A percentile compares a stretch with the other conserved stretches of the same genome.
phyloP scores from a whole-genome alignment of 768 basidiomycete species.

The Suillus variegatus region DNA sequence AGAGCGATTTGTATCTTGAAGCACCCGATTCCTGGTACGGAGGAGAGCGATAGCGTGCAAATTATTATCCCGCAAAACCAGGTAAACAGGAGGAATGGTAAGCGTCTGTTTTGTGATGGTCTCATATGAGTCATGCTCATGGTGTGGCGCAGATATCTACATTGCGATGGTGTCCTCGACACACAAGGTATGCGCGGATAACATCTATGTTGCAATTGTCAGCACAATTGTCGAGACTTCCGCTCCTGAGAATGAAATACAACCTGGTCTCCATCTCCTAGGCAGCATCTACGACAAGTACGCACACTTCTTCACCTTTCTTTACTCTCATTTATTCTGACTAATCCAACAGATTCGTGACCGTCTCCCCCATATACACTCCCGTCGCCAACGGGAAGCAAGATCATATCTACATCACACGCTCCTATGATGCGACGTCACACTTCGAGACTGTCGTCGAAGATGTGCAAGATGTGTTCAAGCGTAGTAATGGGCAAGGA shows the following conservation, averaged over 20 bases:
- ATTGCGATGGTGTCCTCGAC: constrained; percentile 96
- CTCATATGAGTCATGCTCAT: constrained; percentile 8
- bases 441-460: constrained; percentile 99
- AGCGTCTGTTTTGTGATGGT: constrained; percentile 25
- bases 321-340: constrained; percentile 11
- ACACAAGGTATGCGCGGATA: constrained; percentile 97
- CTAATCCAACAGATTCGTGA: constrained; percentile 69
- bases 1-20: constrained; percentile 97
- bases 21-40: constrained; percentile 97
- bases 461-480: constrained; percentile 96
- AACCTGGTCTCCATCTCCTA: constrained; percentile 88
- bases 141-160: constrained; percentile 81
- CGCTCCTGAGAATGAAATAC: constrained; percentile 88
- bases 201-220: constrained; percentile 95
- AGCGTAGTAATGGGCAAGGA: constrained; percentile 76
- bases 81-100: constrained; percentile 89
- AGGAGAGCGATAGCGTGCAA: constrained; percentile 92
- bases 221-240: constrained; percentile 97
- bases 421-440: constrained; percentile 96
- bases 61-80: constrained; percentile 99
- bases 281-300: constrained; percentile 95
- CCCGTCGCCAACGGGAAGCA: constrained; percentile 78
- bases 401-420: constrained; percentile 97
- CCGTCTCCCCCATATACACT: constrained; percentile 84
- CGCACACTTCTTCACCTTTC: constrained; percentile 25